Evolutionary conservation across 2,329 filamentous ascomycete genomes (phyloP), one percentile per base, ranked within the genome.

Genomic region (Tolypocladium amazonense): DNA sequence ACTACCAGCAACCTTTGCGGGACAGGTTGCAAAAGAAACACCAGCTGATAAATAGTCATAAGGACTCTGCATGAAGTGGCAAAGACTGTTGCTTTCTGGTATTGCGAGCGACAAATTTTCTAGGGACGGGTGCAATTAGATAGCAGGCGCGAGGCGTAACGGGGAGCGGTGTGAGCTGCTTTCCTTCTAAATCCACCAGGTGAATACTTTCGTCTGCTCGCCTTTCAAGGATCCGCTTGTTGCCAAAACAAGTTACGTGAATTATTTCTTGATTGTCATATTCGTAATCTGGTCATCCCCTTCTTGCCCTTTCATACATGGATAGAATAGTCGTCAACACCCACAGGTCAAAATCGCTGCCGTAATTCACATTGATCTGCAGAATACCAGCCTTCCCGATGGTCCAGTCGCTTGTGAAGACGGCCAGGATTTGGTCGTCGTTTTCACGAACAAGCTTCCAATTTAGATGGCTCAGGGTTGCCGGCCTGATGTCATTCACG

Each of bases 301-400:
- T 41, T 8, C 39, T 43, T 7, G 41, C 41, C 41, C 15, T 43
- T 43, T 43, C 20, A 50, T 60, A 59, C 39, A 61, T 38, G 3
- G 59, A 57, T n/a, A 62, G 43, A 23, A 58, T 61, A 7, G 59
- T 61, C 27, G 37, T 38, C 8, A 58, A 30, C 14, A 61, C 53
- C 59, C 60, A 60, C 18, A 55, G n/a, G 39, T 61, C 59, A 57
- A 61, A 61, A 4, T 55, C 57, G 3, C 57, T 27, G 15, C 61
- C 61, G 30, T 59, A 55, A 25, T 61, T 58, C n/a, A 61, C 61
- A n/a, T 62, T 59, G 54, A 63, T 58, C 27, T 63, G 61, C 52
- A 62, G n/a, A 15, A 50, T 35, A 8, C 61, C 61, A 52, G 59
- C 61, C 11, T 55, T 39, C 27, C 59, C 59, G 23, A 50, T 12